A percentile compares a stretch with the other conserved stretches of the same genome.
These are phyloP conservation scores for Cordyceps militaris DNA, from an alignment of 2,329 filamentous ascomycete genomes.

Conservation along the genomic window DNA sequence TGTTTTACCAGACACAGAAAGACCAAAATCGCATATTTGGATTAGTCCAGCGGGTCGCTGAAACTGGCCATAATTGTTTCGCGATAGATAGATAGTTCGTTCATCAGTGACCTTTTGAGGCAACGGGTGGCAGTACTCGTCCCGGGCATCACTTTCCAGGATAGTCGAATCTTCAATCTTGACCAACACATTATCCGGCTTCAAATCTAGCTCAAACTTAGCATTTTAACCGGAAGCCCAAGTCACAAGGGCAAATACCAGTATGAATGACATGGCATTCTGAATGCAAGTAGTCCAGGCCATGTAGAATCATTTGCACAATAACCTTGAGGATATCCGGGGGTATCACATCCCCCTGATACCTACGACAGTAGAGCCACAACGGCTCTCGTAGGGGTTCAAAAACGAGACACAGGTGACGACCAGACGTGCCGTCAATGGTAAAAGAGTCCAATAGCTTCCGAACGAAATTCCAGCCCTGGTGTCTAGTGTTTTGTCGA, in stretches of 20 bases:
- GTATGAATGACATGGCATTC: constrained; percentile 20
- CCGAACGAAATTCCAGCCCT: neutral
- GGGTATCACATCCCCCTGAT: constrained; percentile 12
- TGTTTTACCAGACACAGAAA: constrained; percentile 11
- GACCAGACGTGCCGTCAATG: constrained; percentile 4
- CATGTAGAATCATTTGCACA: constrained; percentile 18
- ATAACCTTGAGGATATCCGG: constrained; percentile 17
- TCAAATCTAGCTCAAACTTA: neutral
- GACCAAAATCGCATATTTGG: constrained; percentile 18
- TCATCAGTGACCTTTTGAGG: constrained; percentile 16
- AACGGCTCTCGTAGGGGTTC: constrained; percentile 21
- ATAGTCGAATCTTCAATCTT: neutral
- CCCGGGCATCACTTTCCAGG: constrained; percentile 15
- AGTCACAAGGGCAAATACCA: constrained; percentile 9
- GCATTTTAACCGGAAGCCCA: neutral
- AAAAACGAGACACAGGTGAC: constrained; percentile 18
- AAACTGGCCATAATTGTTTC: constrained; percentile 19
- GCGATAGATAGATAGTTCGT: constrained; percentile 19
- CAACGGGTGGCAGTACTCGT: constrained; percentile 19
- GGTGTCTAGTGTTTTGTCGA: neutral
- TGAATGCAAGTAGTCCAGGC: constrained; percentile 20
- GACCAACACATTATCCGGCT: neutral
- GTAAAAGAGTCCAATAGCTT: constrained; percentile 10
- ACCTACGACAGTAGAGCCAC: constrained; percentile 19
- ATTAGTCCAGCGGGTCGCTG: constrained; percentile 14